phyloP scores from a whole-genome alignment of 345 rosid species.

The Ceriops tagal region DNA sequence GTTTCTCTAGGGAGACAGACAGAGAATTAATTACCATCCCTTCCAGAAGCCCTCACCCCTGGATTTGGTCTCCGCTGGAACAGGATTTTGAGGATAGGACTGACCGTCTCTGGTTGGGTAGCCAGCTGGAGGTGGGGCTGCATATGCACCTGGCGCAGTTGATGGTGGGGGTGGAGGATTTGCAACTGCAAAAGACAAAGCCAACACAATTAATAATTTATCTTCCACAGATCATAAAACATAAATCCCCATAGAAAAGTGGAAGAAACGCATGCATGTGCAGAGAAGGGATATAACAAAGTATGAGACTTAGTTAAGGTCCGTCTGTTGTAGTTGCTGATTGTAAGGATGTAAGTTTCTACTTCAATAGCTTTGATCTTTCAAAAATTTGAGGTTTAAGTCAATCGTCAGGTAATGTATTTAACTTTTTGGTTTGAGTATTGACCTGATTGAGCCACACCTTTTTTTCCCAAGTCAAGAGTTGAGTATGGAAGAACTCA shows the following conservation, averaged over 20 bases:
- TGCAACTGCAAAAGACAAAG: background rate
- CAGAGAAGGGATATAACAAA: too few relatives aligned
- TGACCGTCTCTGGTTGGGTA: constrained; percentile 48
- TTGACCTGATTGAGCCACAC: too few relatives aligned
- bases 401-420: too few relatives aligned
- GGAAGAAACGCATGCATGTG: too few relatives aligned
- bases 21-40: constrained; percentile 48
- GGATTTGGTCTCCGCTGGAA: constrained; percentile 46
- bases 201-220: background rate
- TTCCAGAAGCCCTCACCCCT: constrained; percentile 79
- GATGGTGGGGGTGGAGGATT: constrained; percentile 7
- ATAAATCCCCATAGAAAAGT: background rate
- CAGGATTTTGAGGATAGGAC: constrained; percentile 15
- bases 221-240: background rate
- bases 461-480: too few relatives aligned
- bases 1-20: background rate
- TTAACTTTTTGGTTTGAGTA: too few relatives aligned
- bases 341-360: too few relatives aligned
- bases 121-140: constrained; percentile 45
- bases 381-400: too few relatives aligned
- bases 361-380: too few relatives aligned
- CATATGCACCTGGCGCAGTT: constrained; percentile 11
- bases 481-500: too few relatives aligned
- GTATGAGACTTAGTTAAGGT: too few relatives aligned
- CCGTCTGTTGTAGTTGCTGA: too few relatives aligned